These are phyloP conservation scores for Dactylellina drechsleri DNA, from an alignment of 2,329 filamentous ascomycete genomes.

Conservation along the genomic window DNA sequence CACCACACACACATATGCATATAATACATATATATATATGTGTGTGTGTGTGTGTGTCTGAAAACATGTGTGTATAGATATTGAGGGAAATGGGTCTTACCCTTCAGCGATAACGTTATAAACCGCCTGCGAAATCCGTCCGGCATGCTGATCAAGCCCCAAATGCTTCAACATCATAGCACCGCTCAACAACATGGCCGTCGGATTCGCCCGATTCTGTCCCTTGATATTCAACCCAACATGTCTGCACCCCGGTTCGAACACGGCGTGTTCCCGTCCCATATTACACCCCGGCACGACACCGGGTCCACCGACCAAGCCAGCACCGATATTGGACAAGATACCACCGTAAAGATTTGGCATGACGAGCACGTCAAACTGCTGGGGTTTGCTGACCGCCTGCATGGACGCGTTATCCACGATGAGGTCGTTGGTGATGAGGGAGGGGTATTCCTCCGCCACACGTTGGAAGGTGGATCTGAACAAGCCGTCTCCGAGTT, in stretches of 20 bases:
- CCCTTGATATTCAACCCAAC: slow-evolving; percentile 99
- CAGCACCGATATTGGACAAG: slow-evolving; percentile 97
- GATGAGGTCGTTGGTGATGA: slow-evolving; percentile 99
- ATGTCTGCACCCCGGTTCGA: slow-evolving; percentile 98
- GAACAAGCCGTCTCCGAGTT: slow-evolving; percentile 98
- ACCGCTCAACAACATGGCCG: slow-evolving; percentile 90
- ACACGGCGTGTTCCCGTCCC: slow-evolving; percentile 97
- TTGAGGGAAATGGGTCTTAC: no score
- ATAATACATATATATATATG: no score
- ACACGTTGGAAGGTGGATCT: slow-evolving; percentile 94
- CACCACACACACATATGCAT: no score
- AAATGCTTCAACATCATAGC: slow-evolving; percentile 98
- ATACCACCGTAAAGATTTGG: slow-evolving; percentile 99
- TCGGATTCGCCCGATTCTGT: slow-evolving; percentile 99
- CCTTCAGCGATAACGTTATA: slow-evolving; percentile 87
- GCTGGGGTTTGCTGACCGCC: slow-evolving; percentile 92
- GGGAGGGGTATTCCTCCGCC: slow-evolving; percentile 91
- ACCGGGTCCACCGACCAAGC: slow-evolving; percentile 94
- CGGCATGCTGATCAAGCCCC: slow-evolving; percentile 96
- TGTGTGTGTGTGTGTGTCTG: no score
- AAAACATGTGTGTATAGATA: no score
- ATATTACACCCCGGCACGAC: slow-evolving; percentile 99
- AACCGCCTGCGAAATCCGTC: slow-evolving; percentile 71
- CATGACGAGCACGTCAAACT: slow-evolving; percentile 99
- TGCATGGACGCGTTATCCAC: slow-evolving; percentile 99